phyloP scores from a whole-genome alignment of 345 rosid species.

The Atalantia buxifolia region DNA sequence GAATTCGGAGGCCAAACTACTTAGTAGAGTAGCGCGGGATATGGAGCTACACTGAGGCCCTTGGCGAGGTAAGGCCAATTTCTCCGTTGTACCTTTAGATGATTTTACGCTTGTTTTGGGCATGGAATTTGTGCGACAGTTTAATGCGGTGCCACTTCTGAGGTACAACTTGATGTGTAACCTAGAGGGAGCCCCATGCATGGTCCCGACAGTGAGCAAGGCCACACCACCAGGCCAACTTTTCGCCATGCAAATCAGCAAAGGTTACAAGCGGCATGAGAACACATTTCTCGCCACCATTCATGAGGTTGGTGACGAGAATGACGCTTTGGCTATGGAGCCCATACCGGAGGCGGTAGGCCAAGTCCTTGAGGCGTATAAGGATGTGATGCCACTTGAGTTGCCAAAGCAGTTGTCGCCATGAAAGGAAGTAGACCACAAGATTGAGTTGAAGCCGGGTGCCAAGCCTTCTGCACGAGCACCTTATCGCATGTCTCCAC shows the following conservation, averaged over 20 bases:
- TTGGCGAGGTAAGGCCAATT: not conserved
- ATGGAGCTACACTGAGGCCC: no score
- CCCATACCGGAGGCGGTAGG: no score
- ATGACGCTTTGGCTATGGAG: no score
- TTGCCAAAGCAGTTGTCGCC: fast-evolving
- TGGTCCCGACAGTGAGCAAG: no score
- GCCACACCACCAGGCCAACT: no score
- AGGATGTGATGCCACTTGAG: fast-evolving
- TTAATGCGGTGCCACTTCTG: not conserved
- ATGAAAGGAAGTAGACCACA: not conserved
- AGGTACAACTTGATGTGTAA: no score
- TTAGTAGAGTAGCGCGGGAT: no score
- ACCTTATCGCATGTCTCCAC: not conserved
- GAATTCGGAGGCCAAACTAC: not conserved
- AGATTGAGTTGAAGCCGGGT: not conserved
- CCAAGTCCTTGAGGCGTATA: not conserved
- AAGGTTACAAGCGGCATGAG: not conserved
- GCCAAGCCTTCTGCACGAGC: not conserved
- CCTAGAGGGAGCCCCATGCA: no score
- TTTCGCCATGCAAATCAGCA: not conserved
- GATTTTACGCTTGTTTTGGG: not conserved
- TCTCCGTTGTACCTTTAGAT: not conserved
- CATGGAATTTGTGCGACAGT: no score
- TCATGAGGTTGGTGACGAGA: fast-evolving
- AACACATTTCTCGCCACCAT: not conserved